Evolutionary conservation across 2,329 filamentous ascomycete species (phyloP), one percentile per base, ranked within the genome.

Genomic region (Helotiales sp.): DNA sequence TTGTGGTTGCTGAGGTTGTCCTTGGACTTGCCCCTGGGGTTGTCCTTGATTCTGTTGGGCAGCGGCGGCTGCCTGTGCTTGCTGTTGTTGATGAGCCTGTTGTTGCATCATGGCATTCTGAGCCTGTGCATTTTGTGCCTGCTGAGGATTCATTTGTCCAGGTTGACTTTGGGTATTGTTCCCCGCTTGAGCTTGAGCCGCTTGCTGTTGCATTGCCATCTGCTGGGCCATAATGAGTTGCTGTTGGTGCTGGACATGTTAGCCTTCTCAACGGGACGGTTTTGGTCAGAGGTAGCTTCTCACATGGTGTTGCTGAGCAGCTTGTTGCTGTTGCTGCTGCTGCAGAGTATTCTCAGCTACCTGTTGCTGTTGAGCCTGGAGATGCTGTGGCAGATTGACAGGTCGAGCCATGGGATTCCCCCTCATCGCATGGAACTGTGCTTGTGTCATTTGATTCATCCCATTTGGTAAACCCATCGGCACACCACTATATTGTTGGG

Each of bases 401-500:
- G 82, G 81, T 61, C 78, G 77, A 54, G 82, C 78, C 66, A 81
- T 78, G 15, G 74, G 73, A 57, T 73, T 71, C 61, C 79, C 79
- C 69, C 85, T 79, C 73, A 87, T 81, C 52, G 84, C 83, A 54
- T 83, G 80, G 37, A 86, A 77, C 73, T 87, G 86, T 66, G 85
- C 83, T 24, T 78, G 79, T 55, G 78, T 85, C 75, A 87, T 83
- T 67, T 80, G 73, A 77, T 72, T 82, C 77, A 88, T 85, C 3
- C 81, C 83, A 76, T 89, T 86, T 40, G 81, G 84, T 73, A 87
- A 84, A 20, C 81, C 80, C 69, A 82, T 82, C 20, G 81, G 80
- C 80, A 89, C 85, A 57, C 84, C 83, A 55, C 78, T 82, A 64
- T 80, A 81, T 70, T 88, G 86, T 70, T 87, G 85, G 17, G 82